A percentile compares a stretch with the other conserved stretches of the same genome.
Evolutionary conservation across 805 yeast species (phyloP).

Genomic region (Sungouiella blattae): DNA sequence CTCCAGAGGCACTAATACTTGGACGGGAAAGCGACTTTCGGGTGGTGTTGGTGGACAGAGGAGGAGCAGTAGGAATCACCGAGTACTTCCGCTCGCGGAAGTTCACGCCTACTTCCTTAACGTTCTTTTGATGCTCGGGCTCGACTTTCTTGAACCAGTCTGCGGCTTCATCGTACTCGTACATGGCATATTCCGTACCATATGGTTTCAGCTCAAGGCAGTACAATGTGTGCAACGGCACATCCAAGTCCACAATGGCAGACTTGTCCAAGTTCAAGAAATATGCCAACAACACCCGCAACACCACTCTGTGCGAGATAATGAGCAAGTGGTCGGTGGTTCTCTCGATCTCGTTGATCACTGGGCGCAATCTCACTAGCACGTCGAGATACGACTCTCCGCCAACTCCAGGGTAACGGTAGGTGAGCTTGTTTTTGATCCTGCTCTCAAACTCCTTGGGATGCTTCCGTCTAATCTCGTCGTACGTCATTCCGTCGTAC

Average conservation of each 20-base stretch:
- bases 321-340: constrained; percentile 82
- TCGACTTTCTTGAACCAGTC: constrained; percentile 77
- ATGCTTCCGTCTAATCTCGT: constrained; percentile 66
- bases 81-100: constrained; percentile 67
- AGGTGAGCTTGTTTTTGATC: constrained; percentile 70
- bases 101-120: constrained; percentile 68
- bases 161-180: constrained; percentile 73
- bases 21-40: not conserved
- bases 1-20: constrained; percentile 4
- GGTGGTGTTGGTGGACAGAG: constrained; percentile 19
- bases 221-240: constrained; percentile 88
- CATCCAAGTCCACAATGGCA: constrained; percentile 83
- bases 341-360: constrained; percentile 89
- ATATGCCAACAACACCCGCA: constrained; percentile 82
- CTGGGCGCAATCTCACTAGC: constrained; percentile 81
- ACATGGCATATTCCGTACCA: constrained; percentile 90
- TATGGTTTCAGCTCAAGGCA: constrained; percentile 90
- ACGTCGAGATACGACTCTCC: constrained; percentile 96
- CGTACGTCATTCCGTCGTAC: constrained; percentile 90
- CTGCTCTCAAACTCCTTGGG: constrained; percentile 82
- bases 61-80: constrained; percentile 76
- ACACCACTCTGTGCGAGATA: constrained; percentile 87
- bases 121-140: constrained; percentile 52
- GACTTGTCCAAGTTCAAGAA: constrained; percentile 79
- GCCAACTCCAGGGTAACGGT: constrained; percentile 95